phyloP scores from a whole-genome alignment of 2,329 filamentous ascomycete genomes.

The Penicillium occitanis region DNA sequence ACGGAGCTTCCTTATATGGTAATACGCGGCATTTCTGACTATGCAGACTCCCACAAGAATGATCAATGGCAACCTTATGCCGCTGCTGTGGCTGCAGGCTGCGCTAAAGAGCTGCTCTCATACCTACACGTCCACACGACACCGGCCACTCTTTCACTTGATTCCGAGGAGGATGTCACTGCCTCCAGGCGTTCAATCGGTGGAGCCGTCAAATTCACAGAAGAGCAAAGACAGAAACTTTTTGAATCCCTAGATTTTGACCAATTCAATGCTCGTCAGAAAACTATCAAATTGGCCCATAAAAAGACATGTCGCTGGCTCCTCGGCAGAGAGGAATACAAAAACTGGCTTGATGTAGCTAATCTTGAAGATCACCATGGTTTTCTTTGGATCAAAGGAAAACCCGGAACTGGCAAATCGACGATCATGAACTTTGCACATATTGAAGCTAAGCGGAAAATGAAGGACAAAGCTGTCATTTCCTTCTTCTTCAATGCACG shows the following conservation, averaged over 20 bases:
- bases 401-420: conserved; percentile 40
- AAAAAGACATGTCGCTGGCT: conserved; percentile 18
- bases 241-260: conserved; percentile 1
- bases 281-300: conserved; percentile 2
- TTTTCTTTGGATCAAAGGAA: conserved; percentile 43
- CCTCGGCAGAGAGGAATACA: conserved; percentile 5
- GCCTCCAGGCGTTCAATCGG: neutral
- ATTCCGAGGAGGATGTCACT: neutral
- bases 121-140: neutral
- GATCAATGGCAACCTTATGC: conserved; percentile 21
- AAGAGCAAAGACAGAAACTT: neutral
- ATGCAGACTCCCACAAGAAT: conserved; percentile 28
- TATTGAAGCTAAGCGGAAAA: conserved; percentile 15
- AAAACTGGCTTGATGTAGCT: conserved; percentile 37
- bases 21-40: conserved; percentile 28
- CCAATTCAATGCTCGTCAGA: neutral
- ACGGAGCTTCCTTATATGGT: conserved; percentile 26
- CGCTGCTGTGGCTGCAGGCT: conserved; percentile 25
- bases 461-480: neutral
- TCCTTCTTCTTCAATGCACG: conserved; percentile 36
- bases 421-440: conserved; percentile 35
- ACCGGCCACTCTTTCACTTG: neutral
- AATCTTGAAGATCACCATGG: conserved; percentile 28
- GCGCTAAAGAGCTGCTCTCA: conserved; percentile 25
- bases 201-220: neutral